Conservation (phyloP, 106 monocot genomes). For the Apostasia ramifera region DNA sequence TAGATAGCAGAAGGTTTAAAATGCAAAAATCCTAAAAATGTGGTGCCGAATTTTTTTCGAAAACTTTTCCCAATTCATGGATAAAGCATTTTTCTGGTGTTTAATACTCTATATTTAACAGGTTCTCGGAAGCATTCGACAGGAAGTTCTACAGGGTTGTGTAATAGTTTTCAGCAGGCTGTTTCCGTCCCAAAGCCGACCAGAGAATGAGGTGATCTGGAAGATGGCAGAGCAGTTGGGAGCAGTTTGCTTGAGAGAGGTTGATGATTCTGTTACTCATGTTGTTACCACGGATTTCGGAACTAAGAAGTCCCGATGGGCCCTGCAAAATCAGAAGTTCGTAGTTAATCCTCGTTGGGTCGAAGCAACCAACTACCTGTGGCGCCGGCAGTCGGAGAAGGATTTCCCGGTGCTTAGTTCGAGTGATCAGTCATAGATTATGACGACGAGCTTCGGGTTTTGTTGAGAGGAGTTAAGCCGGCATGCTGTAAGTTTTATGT, state of each 20-base stretch:
- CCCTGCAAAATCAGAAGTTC: constrained; percentile 57
- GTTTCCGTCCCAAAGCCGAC: constrained; percentile 26
- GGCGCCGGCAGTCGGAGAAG: constrained; percentile 53
- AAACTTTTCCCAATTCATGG: too few species aligned
- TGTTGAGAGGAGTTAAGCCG: too few species aligned
- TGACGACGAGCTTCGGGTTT: too few species aligned
- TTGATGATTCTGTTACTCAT: constrained; percentile 64
- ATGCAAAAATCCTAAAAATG: neutral
- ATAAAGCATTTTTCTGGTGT: too few species aligned
- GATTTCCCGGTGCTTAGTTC: constrained; percentile 36
- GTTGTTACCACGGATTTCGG: constrained; percentile 41
- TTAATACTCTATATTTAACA: constrained; percentile 5
- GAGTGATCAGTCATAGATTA: neutral
- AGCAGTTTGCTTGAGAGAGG: constrained; percentile 49
- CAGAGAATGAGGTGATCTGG: constrained; percentile 69
- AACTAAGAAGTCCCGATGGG: constrained; percentile 75
- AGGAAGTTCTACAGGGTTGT: constrained; percentile 62
- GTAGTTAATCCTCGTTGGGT: constrained; percentile 82
- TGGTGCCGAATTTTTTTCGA: neutral
- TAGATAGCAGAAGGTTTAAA: neutral
- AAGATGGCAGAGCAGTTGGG: constrained; percentile 70
- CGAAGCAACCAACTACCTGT: constrained; percentile 65
- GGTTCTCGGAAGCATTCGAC: constrained; percentile 41
- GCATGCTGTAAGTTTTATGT: too few species aligned
- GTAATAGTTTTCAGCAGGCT: constrained; percentile 69